A percentile compares a stretch with the other conserved stretches of the same genome.
Evolutionary conservation across 2,329 filamentous ascomycete species (phyloP).

Genomic region (Trichoderma sp.): DNA sequence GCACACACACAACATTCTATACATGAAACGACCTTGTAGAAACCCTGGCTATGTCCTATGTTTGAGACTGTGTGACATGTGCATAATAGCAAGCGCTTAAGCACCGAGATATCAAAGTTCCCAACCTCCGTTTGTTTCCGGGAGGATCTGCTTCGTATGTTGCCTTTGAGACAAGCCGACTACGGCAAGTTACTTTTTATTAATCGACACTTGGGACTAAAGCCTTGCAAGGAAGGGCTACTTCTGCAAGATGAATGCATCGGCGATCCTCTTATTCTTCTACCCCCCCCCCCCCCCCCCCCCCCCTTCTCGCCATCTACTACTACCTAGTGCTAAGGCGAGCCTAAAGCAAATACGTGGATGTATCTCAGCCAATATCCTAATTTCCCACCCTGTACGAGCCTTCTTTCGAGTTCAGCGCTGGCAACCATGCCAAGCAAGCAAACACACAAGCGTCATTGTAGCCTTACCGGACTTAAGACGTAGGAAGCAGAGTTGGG

Average conservation of each 20-base stretch:
- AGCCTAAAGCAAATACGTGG: neutral
- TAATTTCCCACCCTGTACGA: neutral
- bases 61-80: slow-evolving; percentile 8
- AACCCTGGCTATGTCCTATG: neutral
- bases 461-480: neutral
- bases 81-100: neutral
- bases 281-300: neutral
- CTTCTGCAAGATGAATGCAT: neutral
- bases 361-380: neutral
- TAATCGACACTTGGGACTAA: neutral
- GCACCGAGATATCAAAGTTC: neutral
- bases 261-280: neutral
- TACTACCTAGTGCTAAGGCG: neutral
- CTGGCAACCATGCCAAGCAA: too few species aligned
- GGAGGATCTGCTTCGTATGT: slow-evolving; percentile 1
- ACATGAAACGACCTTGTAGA: neutral
- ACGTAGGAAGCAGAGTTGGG: neutral
- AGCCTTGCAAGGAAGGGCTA: neutral
- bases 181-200: neutral
- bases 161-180: neutral
- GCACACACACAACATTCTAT: neutral
- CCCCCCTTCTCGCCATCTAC: neutral
- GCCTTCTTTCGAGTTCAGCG: neutral
- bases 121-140: neutral
- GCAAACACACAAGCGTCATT: neutral